Base-by-base conservation (phyloP, 768 basidiomycete genomes). In the Glaciozyma antarctica region DNA sequence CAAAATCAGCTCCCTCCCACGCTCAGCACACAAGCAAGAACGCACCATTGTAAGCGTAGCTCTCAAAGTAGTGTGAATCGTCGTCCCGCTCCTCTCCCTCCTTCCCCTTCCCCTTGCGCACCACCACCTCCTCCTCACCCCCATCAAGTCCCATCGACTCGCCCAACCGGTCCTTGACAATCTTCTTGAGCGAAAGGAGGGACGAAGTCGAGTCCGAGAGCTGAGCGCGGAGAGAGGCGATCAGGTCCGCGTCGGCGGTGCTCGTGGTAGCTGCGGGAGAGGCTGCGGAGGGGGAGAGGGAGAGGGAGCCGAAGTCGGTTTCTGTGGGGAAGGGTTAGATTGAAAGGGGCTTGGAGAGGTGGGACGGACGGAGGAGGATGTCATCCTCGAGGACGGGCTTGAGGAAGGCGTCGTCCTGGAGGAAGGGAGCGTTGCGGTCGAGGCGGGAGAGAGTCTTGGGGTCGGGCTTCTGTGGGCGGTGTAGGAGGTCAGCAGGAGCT, bases 61-160 rank as follows among this genome's bases (percentile, higher is more conserved):
- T 88, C 60, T 88, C 81, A 77, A 95, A 98, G 77, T 97, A 97
- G 74, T 95, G 90, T 0, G 88, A 83, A 75, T 98, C 94, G 67
- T 95, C 89, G 71, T 95, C 91, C 45, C 87, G 77, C 32, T 73
- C 71, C n/a, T 81, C 69, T 30, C 74, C 53, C 28, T 69, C 60
- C 10, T 57, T 61, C 53, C 49, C 44, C 59, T 24, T 44, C 34
- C 43, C 52, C n/a, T 41, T 19, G 17, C 26, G 48, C 34, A 34
- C 62, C 4, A 38, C 54, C 5, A 58, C 32, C 13, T 21, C 52
- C 6, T 49, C 58, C 30, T 45, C 58, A 2, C 60, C 65, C 21
- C 60, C 52, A 5, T 61, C 64, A 16, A 67, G 47, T 2, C 69
- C 69, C 66, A 65, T 60, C 5, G 30, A 24, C 1, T 24, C 49